Evolutionary conservation across 2,329 filamentous ascomycete species (phyloP).

Genomic region (Botrytis deweyae): DNA sequence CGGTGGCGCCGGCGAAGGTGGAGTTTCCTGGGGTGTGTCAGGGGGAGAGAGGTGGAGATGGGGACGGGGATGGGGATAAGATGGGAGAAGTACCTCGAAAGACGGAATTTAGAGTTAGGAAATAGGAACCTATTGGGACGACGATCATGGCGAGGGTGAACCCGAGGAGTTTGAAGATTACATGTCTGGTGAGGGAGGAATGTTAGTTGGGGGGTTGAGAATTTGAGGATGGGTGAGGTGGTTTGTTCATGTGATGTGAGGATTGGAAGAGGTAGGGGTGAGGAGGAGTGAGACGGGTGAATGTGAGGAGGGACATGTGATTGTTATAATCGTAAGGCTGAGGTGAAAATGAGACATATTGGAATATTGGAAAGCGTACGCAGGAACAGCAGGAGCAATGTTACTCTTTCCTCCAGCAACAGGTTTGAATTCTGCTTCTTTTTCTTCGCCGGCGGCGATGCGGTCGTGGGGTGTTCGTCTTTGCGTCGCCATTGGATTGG

Average conservation of each 20-base stretch:
- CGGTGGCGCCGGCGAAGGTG: constrained; percentile 80
- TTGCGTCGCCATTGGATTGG: constrained; percentile 63
- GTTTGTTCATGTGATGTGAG: neutral
- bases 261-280: neutral
- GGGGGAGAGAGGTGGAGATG: neutral
- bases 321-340: neutral
- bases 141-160: constrained; percentile 93
- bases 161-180: constrained; percentile 84
- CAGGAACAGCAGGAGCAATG: constrained; percentile 79
- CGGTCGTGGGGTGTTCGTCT: constrained; percentile 54
- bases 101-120: constrained; percentile 70
- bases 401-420: constrained; percentile 59
- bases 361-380: constrained; percentile 48
- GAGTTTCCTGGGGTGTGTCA: constrained; percentile 65
- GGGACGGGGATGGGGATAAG: neutral
- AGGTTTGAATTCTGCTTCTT: constrained; percentile 50
- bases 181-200: constrained; percentile 54
- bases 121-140: constrained; percentile 85
- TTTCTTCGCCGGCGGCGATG: constrained; percentile 51
- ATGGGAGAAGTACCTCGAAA: constrained; percentile 64
- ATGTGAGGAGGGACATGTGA: neutral
- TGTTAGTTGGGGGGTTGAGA: neutral
- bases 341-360: neutral
- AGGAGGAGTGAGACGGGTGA: neutral
- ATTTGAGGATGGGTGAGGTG: neutral